Evolutionary conservation across 2,329 filamentous ascomycete genomes (phyloP), one percentile per base, ranked within the genome.

Genomic region (Colletotrichum gloeosporioides): DNA sequence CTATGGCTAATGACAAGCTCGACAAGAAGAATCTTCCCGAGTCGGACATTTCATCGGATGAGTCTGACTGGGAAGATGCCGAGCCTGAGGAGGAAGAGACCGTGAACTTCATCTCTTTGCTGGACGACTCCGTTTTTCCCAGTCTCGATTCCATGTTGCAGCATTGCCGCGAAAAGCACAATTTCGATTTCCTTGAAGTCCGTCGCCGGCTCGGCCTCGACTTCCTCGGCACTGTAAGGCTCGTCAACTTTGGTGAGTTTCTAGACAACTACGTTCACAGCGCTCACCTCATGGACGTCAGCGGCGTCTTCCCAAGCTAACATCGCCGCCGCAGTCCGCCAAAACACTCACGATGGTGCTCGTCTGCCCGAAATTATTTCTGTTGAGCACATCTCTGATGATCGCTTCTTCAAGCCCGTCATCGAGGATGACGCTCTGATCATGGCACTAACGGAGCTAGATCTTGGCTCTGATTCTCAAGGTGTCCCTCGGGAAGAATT

Each of bases 391-490:
- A 92, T 98, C 77, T 89, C 92, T n/a, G 92, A 95, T 77, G 96
- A 99, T 78, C 89, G 90, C 78, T 98, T 93, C 82, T 88, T 99
- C 75, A 94, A 94, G 82, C 97, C 97, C 0, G 93, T 96, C 6
- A 86, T 99, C 9, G 93, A 97, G 75, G 95, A 98, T 79, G 97
- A 99, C 83, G 95, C 96, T 6, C 88, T 99, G 69, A 91, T 99
- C 36, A 96, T 98, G 82, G 95, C 92, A 72, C 88, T 99, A 25
- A 96, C 98, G 78, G 97, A 98, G 77, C 88, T 98, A 15, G 83
- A 84, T 22, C 88, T 90, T 12, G 86, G 88, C 49, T 84, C 88
- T 32, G 84, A 85, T 15, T 80, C 85, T 18, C 27, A 78, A 18
- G 78, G 76, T 12, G 70, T 75, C 8, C 39, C 61, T 8, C 69